phyloP scores from a whole-genome alignment of 805 yeast genomes.

The Suhomyces sp. region DNA sequence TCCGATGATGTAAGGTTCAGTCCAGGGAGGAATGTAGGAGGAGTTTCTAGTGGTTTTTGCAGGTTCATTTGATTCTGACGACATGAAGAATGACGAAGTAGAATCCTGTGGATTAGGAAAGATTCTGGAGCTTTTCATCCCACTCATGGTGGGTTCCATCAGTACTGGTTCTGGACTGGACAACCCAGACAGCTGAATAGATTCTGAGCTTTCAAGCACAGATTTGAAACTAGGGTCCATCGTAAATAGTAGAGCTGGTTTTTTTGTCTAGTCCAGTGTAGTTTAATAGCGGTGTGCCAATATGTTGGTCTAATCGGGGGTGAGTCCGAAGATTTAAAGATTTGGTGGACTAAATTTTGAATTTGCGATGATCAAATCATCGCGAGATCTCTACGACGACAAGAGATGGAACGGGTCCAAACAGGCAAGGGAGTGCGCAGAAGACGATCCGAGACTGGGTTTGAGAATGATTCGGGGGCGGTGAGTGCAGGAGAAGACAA shows the following conservation, averaged over 20 bases:
- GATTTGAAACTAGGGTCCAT: no score
- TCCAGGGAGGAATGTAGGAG: constrained; percentile 42
- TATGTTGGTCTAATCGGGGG: no score
- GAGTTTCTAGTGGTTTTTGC: constrained; percentile 7
- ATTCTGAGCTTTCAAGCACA: not conserved
- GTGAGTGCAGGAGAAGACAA: not conserved
- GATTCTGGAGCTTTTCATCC: constrained; percentile 16
- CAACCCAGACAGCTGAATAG: not conserved
- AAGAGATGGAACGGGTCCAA: not conserved
- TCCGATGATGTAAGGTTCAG: constrained; percentile 47
- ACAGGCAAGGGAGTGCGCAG: not conserved
- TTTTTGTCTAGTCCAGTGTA: no score
- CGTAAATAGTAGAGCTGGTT: no score
- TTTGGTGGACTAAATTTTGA: not conserved
- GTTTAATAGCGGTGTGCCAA: no score
- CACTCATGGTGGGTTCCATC: no score
- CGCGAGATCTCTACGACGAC: not conserved
- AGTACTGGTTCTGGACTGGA: not conserved
- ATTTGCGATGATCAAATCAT: not conserved
- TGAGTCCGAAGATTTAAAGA: no score
- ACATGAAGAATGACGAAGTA: constrained; percentile 27
- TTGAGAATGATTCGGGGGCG: not conserved
- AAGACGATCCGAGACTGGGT: not conserved
- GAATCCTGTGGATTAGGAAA: constrained; percentile 23
- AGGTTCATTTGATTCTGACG: not conserved